Conservation (phyloP, 345 rosid species). For the Salix koriyanagi region DNA sequence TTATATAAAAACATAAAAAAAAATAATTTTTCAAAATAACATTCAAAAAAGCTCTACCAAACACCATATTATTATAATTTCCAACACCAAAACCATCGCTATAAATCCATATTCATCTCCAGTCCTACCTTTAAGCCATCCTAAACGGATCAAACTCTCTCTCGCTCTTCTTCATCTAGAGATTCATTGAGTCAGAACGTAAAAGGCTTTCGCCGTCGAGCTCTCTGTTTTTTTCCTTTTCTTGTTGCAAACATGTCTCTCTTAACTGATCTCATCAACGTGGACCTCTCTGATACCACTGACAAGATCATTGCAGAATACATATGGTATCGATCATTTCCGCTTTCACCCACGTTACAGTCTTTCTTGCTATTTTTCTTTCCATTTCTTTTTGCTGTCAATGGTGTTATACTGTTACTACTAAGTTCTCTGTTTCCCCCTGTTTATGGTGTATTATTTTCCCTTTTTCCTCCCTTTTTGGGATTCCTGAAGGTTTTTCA, state of each 20-base stretch:
- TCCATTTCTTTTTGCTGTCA: background rate
- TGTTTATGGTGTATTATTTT: background rate
- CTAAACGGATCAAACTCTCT: background rate
- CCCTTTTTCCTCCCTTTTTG: background rate
- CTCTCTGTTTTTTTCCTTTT: background rate
- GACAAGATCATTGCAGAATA: slow-evolving; percentile 26
- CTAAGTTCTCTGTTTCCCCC: background rate
- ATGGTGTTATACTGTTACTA: background rate
- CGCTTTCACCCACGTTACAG: background rate
- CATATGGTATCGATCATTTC: slow-evolving; percentile 13
- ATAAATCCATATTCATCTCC: background rate
- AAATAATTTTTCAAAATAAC: no score
- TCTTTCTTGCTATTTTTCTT: background rate
- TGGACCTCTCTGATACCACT: slow-evolving; percentile 18
- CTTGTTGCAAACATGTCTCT: slow-evolving; percentile 13
- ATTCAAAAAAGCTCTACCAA: no score
- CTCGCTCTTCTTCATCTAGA: background rate
- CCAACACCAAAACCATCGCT: background rate
- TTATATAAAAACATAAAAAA: no score
- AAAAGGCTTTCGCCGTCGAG: background rate
- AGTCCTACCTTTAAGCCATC: background rate
- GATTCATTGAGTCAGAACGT: background rate
- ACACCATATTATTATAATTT: background rate
- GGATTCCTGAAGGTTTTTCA: background rate
- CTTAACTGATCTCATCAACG: slow-evolving; percentile 20